These are phyloP conservation scores for Yarrowia sp. DNA, from an alignment of 805 yeast species.

Conservation along the genomic window DNA sequence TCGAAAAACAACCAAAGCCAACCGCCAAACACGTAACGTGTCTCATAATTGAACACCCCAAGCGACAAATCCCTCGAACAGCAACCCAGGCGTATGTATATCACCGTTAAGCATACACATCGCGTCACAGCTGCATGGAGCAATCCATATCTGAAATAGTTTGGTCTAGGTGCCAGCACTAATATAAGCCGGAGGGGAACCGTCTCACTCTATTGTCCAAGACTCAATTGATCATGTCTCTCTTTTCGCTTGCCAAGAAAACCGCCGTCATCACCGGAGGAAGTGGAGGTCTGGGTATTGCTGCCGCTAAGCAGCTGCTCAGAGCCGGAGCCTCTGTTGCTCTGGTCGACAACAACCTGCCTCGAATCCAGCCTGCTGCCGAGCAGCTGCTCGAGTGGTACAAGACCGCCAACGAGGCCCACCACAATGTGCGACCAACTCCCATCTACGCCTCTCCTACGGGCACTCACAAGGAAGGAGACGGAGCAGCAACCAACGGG, in stretches of 20 bases:
- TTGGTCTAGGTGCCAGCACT: not conserved
- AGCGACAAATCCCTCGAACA: constrained; percentile 17
- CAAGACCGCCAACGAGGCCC: constrained; percentile 30
- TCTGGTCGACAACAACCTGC: constrained; percentile 63
- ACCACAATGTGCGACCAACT: constrained; percentile 1
- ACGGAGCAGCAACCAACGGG: not conserved
- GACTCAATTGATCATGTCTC: constrained; percentile 24
- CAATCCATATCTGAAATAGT: not conserved
- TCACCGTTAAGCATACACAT: not conserved
- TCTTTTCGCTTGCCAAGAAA: constrained; percentile 46
- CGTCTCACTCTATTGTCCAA: not conserved
- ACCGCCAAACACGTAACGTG: not conserved
- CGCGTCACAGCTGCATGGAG: not conserved
- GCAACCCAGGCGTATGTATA: constrained; percentile 8
- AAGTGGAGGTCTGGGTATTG: constrained; percentile 72
- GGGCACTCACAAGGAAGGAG: not conserved
- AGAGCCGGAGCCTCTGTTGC: constrained; percentile 80
- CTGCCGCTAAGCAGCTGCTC: constrained; percentile 61
- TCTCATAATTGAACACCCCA: no score
- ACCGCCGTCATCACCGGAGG: constrained; percentile 78
- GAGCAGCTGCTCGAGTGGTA: constrained; percentile 51
- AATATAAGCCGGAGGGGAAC: not conserved
- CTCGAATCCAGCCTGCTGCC: constrained; percentile 57
- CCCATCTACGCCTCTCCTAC: constrained; percentile 12
- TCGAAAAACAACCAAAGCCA: no score